Evolutionary conservation across 768 basidiomycete genomes (phyloP).

Genomic region (Russula sp.): DNA sequence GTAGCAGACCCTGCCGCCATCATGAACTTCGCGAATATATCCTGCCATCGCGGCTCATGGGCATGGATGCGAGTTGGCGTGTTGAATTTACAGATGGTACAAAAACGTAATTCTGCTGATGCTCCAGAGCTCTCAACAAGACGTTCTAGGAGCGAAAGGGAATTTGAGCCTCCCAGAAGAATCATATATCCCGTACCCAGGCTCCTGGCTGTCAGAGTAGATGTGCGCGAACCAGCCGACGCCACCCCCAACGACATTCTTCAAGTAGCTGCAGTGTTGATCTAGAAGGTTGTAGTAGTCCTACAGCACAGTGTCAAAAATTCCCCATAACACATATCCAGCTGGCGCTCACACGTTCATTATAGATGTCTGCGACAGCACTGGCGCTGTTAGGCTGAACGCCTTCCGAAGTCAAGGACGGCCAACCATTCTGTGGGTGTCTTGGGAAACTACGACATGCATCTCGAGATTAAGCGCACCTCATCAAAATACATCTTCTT

Average conservation of each 20-base stretch:
- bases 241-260: slow-evolving; percentile 59
- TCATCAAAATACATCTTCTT: slow-evolving; percentile 78
- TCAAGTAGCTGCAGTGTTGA: slow-evolving; percentile 59
- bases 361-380: slow-evolving; percentile 60
- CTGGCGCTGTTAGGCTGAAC: slow-evolving; percentile 63
- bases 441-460: neutral
- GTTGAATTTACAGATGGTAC: neutral
- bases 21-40: too few species aligned
- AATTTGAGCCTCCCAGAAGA: slow-evolving; percentile 55
- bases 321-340: neutral
- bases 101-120: neutral
- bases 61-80: neutral
- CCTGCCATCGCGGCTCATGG: too few species aligned
- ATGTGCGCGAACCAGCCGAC: slow-evolving; percentile 84
- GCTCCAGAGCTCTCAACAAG: slow-evolving; percentile 44
- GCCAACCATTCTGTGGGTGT: slow-evolving; percentile 68
- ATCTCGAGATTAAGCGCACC: slow-evolving; percentile 38
- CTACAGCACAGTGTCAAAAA: slow-evolving; percentile 35
- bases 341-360: slow-evolving; percentile 46
- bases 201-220: slow-evolving; percentile 62
- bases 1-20: too few species aligned
- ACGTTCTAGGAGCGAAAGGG: slow-evolving; percentile 57
- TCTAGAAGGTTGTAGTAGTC: slow-evolving; percentile 68
- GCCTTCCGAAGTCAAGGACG: slow-evolving; percentile 55
- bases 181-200: slow-evolving; percentile 70